These are phyloP conservation scores for Scleroderma bovista DNA, from an alignment of 768 basidiomycete genomes.

Conservation along the genomic window DNA sequence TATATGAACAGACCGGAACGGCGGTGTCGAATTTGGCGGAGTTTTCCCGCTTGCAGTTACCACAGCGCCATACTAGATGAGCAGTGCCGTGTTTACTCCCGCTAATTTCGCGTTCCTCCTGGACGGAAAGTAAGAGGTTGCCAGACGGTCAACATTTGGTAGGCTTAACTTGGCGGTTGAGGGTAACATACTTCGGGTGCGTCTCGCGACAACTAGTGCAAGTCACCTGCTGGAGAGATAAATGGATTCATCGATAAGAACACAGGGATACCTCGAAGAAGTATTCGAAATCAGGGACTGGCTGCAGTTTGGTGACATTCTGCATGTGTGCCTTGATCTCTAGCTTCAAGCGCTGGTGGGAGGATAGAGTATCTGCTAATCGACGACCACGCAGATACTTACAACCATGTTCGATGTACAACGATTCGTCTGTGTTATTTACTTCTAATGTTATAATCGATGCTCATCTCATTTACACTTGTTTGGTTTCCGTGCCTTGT, in stretches of 20 bases:
- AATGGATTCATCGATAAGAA: neutral
- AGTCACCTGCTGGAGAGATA: slow-evolving; percentile 46
- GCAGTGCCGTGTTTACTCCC: slow-evolving; percentile 65
- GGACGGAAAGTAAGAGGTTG: slow-evolving; percentile 4
- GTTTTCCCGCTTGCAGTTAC: slow-evolving; percentile 72
- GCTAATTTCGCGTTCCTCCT: slow-evolving; percentile 67
- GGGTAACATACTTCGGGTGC: slow-evolving; percentile 64
- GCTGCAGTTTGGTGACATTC: slow-evolving; percentile 65
- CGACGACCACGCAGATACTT: slow-evolving; percentile 20
- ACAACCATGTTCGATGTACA: slow-evolving; percentile 42
- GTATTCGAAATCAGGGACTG: slow-evolving; percentile 67
- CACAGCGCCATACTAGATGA: slow-evolving; percentile 79
- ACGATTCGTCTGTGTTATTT: neutral
- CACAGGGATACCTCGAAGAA: slow-evolving; percentile 60
- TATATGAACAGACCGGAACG: slow-evolving; percentile 49
- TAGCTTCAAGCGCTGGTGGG: slow-evolving; percentile 47
- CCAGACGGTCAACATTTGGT: neutral
- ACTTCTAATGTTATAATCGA: too few relatives aligned
- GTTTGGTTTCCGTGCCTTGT: slow-evolving; percentile 12
- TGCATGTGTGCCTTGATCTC: slow-evolving; percentile 79
- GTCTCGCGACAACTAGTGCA: slow-evolving; percentile 76
- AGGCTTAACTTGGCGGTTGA: slow-evolving; percentile 61
- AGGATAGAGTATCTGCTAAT: neutral
- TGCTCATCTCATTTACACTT: neutral
- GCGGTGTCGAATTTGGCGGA: slow-evolving; percentile 71